Evolutionary conservation across 805 yeast genomes (phyloP), one percentile per base, ranked within the genome.

Genomic region (Tetrapisispora fleetii): DNA sequence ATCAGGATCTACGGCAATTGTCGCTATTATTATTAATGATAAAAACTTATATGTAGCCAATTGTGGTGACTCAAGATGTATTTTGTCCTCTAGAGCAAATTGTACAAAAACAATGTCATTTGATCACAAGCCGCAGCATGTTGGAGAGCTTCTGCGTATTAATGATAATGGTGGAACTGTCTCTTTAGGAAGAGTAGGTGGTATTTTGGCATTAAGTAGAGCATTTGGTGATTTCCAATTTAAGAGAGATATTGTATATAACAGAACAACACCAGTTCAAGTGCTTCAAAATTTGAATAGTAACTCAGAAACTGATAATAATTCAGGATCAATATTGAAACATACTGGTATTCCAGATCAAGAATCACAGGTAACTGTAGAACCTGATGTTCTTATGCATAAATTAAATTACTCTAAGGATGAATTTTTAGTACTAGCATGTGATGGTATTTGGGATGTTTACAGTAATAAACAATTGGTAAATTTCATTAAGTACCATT

Each of bases 131-230:
- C 98, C 99, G 21, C 85, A 85, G 40, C 89, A 91, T 63, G 95
- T 87, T 65, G 97, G 97, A 47, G 99, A 91, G 67, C 77, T 84
- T 64, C 80, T 93, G 38, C 74, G 99, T 61, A 91, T 91, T 50
- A 81, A 82, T 56, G 88, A 90, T 48, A 95, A 96, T 27, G 97
- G 98, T 49, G 98, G 97, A 3, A 86, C 80, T 57, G 96, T 91
- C 30, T 95, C 87, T 41, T 77, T 81, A 65, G 95, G 95, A 48
- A 78, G 99, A 67, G 98, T 91, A 45, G 93, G 93, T 64, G 98
- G 98, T 48, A 87, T 89, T 55, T 76, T 91, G 66, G 98, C 98
- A 0, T 73, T 91, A 53, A 83, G 95, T 46, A 76, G 98, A 64
- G 97, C 96, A 48, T 85, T 91, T 64, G 87, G 89, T 28, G 90